These are phyloP conservation scores for Rhododendron henanense DNA, from an alignment of 148 eudicot genomes.

Conservation along the genomic window DNA sequence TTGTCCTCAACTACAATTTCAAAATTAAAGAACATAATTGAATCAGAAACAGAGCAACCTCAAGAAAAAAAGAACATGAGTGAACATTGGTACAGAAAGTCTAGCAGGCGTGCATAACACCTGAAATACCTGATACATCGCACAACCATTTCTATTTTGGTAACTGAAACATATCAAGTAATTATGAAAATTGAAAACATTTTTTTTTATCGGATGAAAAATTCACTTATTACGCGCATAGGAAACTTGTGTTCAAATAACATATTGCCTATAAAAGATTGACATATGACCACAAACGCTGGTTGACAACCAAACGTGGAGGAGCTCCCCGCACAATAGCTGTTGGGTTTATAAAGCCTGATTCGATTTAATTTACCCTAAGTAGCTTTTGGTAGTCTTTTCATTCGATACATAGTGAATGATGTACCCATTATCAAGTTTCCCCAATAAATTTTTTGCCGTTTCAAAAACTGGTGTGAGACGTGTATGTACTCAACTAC, in stretches of 20 bases:
- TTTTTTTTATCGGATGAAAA: too few species aligned
- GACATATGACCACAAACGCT: too few species aligned
- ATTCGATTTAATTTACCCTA: too few species aligned
- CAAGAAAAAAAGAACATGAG: neutral
- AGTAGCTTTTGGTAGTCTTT: too few species aligned
- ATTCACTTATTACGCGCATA: neutral
- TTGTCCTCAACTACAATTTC: conserved; percentile 34
- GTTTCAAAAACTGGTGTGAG: too few species aligned
- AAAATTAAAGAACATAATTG: neutral
- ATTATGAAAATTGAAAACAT: neutral
- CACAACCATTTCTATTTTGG: neutral
- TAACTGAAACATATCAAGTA: neutral
- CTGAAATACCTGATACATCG: neutral
- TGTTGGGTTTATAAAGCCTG: too few species aligned
- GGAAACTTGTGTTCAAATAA: neutral
- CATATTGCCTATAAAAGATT: neutral
- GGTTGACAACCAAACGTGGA: neutral
- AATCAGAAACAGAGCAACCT: neutral
- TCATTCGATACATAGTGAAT: too few species aligned
- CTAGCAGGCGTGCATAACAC: neutral
- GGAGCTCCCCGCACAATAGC: too few species aligned
- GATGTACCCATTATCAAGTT: too few species aligned
- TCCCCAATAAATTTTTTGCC: too few species aligned
- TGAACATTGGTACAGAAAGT: neutral
- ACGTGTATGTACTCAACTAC: too few species aligned